Conservation (phyloP, 1,284 basidiomycete genomes). For the Ustilago hordei region DNA sequence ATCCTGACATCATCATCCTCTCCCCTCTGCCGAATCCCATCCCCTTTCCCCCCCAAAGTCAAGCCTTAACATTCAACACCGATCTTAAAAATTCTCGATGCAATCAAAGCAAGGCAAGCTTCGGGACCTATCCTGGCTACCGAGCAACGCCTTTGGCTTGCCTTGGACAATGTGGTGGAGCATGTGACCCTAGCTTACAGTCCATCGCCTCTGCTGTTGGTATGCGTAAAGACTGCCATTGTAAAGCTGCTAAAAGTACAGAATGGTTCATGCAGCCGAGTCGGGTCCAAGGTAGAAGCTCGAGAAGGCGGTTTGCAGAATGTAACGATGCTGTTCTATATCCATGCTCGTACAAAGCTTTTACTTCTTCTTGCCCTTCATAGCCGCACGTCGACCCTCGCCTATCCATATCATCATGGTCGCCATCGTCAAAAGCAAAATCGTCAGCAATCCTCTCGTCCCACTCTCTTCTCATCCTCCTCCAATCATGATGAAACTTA, state of each 20-base stretch:
- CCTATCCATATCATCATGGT: constrained; percentile 31
- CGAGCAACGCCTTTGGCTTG: too few relatives aligned
- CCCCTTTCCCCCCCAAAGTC: too few relatives aligned
- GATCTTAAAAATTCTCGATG: too few relatives aligned
- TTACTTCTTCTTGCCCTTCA: constrained; percentile 67
- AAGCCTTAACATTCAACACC: too few relatives aligned
- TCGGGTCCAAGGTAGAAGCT: neutral
- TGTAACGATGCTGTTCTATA: neutral
- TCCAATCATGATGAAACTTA: constrained; percentile 39
- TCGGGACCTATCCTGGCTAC: too few relatives aligned
- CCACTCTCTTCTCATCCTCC: neutral
- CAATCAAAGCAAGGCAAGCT: too few relatives aligned
- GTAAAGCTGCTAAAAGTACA: neutral
- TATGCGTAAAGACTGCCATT: neutral
- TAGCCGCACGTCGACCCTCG: constrained; percentile 66
- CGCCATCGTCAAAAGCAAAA: neutral
- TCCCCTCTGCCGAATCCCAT: too few relatives aligned
- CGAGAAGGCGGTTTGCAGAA: neutral
- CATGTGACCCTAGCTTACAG: too few relatives aligned
- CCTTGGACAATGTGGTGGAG: too few relatives aligned
- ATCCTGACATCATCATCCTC: too few relatives aligned
- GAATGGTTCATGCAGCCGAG: neutral
- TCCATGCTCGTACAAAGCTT: neutral
- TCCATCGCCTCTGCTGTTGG: neutral
- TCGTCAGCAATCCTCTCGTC: neutral